Percentiles rank a stretch among this genome's conserved stretches.
phyloP scores from a whole-genome alignment of 257 asterid species.

The Penstemon eatonii region DNA sequence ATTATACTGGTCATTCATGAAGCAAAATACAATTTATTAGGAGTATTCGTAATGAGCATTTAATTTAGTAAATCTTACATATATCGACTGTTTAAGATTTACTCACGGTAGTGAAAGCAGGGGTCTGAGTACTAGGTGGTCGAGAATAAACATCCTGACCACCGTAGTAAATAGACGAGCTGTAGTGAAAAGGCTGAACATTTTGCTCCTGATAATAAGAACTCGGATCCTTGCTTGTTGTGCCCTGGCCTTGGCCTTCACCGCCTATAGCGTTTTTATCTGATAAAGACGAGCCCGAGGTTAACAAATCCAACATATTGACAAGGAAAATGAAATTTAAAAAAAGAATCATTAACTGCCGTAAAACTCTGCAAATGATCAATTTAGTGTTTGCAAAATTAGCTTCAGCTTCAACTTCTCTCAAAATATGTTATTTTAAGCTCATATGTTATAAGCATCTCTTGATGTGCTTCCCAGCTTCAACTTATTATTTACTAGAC shows the following conservation, averaged over 20 bases:
- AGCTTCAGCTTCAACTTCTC: too few relatives aligned
- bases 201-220: conserved; percentile 45
- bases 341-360: too few relatives aligned
- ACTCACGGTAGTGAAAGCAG: conserved; percentile 47
- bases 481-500: too few relatives aligned
- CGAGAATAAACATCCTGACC: conserved; percentile 63
- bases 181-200: conserved; percentile 54
- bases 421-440: too few relatives aligned
- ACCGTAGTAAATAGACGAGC: conserved; percentile 75
- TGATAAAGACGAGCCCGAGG: neutral
- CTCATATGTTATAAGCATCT: too few relatives aligned
- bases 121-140: conserved; percentile 41
- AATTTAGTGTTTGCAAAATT: too few relatives aligned
- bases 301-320: too few relatives aligned
- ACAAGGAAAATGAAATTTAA: too few relatives aligned
- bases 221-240: conserved; percentile 28
- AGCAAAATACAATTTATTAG: neutral
- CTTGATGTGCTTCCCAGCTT: too few relatives aligned
- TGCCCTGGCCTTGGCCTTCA: conserved; percentile 32
- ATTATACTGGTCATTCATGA: conserved; percentile 34
- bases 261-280: conserved; percentile 26
- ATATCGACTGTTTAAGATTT: neutral
- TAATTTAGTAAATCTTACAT: neutral
- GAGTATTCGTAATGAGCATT: neutral
- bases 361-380: too few relatives aligned